phyloP scores from a whole-genome alignment of 169 alveolate genomes.

The Plasmodium malariae region DNA sequence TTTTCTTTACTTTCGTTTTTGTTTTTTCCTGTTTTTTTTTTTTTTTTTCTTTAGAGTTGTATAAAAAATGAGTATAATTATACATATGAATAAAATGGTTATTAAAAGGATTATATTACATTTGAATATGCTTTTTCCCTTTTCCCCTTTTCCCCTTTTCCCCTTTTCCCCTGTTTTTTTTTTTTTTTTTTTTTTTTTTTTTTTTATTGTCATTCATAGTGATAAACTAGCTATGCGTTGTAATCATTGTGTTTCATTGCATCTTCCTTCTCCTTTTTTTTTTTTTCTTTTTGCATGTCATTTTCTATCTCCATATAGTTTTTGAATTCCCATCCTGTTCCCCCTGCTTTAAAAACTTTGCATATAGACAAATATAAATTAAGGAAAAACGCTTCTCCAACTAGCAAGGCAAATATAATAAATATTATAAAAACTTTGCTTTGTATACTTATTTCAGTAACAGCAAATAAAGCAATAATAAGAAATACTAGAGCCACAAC shows the following conservation, averaged over 20 bases:
- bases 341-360: conserved; percentile 47
- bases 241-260: conserved; percentile 11
- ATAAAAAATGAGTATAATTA: no score
- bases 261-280: conserved; percentile 4
- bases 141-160: neutral
- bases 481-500: conserved; percentile 9
- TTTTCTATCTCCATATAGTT: conserved; percentile 27
- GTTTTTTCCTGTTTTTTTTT: no score
- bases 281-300: neutral
- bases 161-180: neutral
- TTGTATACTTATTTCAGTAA: neutral
- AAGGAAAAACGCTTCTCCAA: neutral
- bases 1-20: no score
- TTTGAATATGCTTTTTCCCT: neutral
- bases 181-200: no score
- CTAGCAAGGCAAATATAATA: neutral
- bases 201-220: no score
- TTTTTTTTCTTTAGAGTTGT: no score
- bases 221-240: conserved; percentile 18
- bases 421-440: conserved; percentile 10
- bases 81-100: no score
- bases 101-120: neutral
- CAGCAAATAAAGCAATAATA: neutral
- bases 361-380: conserved; percentile 28
- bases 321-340: conserved; percentile 72